Evolutionary conservation across 106 monocot genomes (phyloP).

Genomic region (Apostasia ramifera): DNA sequence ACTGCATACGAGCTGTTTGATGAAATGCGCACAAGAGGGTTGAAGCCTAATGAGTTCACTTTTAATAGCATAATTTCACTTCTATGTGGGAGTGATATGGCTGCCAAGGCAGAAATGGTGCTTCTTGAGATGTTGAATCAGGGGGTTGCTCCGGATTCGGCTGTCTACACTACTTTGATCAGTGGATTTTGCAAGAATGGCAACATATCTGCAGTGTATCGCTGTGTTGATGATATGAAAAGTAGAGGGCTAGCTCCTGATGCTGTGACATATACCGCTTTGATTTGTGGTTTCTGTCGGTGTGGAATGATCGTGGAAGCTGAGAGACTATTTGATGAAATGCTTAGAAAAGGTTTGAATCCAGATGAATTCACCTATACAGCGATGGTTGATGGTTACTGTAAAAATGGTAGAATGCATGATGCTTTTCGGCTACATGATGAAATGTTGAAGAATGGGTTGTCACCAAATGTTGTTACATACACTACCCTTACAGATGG

Average conservation of each 20-base stretch:
- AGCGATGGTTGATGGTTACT: slow-evolving; percentile 66
- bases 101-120: slow-evolving; percentile 46
- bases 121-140: slow-evolving; percentile 38
- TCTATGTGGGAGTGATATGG: slow-evolving; percentile 37
- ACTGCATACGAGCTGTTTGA: slow-evolving; percentile 42
- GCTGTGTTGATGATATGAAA: slow-evolving; percentile 59
- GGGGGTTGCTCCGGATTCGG: slow-evolving; percentile 52
- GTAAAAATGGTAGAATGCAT: slow-evolving; percentile 61
- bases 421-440: slow-evolving; percentile 72
- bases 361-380: slow-evolving; percentile 76
- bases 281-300: slow-evolving; percentile 59
- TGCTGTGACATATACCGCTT: slow-evolving; percentile 54
- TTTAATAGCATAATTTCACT: slow-evolving; percentile 60
- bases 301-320: slow-evolving; percentile 49
- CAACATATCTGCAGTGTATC: slow-evolving; percentile 25
- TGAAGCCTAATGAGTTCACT: slow-evolving; percentile 64
- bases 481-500: slow-evolving; percentile 95
- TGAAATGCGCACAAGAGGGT: slow-evolving; percentile 45
- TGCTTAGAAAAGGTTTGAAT: slow-evolving; percentile 38
- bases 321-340: slow-evolving; percentile 48
- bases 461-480: slow-evolving; percentile 77
- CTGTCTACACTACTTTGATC: slow-evolving; percentile 71
- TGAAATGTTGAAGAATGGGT: slow-evolving; percentile 54
- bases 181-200: slow-evolving; percentile 50
- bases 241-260: slow-evolving; percentile 41